Base-by-base conservation (phyloP, 2,329 filamentous ascomycete genomes). In the Fusarium haematococcum region DNA sequence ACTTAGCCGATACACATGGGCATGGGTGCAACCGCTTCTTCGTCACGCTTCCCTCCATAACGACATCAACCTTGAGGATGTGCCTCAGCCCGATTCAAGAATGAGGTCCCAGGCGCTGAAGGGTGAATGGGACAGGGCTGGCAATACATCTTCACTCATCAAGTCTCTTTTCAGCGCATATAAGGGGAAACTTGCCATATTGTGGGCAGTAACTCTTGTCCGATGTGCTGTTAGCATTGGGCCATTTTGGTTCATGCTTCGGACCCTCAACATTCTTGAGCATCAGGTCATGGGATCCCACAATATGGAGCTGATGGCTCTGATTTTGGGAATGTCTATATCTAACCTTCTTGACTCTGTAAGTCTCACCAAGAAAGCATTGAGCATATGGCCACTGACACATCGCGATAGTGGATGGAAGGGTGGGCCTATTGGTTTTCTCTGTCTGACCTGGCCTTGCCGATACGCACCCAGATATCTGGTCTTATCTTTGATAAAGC, bases 401-500 rank as follows among this genome's bases (percentile, higher is more conserved):
- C 20, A 27, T 6, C n/a, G 4, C 8, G 11, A 10, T 80, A 86
- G 14, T 92, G 89, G 84, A 81, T 92, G 30, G 92, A 94, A 76
- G 85, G 88, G 0, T 91, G 89, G 84, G 80, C 92, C 16, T 91
- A 88, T 74, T 95, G 92, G 91, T 83, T 92, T 41, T 89, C 89
- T 0, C 91, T 88, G 80, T 86, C 88, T 1, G 87, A 90, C 61
- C 79, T 95, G 9, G 87, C 87, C 48, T 86, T 94, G 30, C 91
- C 92, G 0, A 84, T 95, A 14, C 90, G 92, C 50, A 88, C 90
- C 30, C 91, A 95, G 76, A 84, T 96, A 1, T 90, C 92, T 2
- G 88, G 91, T 1, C 85, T 94, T 8, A 88, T 95, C 16, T 95
- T 95, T 75, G 89, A 91, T 64, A 96, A 96, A 80, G 89, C 92